Conservation (phyloP, 2,329 filamentous ascomycete genomes). For the Leptodontidium sp. region DNA sequence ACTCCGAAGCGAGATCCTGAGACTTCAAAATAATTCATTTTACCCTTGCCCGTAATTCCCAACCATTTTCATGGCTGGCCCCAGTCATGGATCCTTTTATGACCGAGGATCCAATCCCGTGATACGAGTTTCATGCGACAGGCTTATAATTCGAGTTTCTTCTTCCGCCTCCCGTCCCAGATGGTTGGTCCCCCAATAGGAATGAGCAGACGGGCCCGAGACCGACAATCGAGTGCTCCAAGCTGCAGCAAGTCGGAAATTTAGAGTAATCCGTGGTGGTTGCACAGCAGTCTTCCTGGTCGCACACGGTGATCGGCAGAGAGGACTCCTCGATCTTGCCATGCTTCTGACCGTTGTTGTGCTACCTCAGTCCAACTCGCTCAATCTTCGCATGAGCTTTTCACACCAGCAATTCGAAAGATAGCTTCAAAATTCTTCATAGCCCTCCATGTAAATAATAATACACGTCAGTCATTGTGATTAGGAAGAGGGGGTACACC, state of each 20-base stretch:
- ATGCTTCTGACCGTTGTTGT: not conserved
- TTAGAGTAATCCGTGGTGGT: not conserved
- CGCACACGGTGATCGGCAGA: not conserved
- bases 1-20: not conserved
- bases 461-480: too few relatives aligned
- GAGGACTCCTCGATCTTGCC: not conserved
- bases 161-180: not conserved
- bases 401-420: not conserved
- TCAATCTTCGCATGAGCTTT: too few relatives aligned
- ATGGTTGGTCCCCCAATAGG: not conserved
- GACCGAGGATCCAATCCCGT: not conserved
- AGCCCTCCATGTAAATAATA: too few relatives aligned
- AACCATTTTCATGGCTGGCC: not conserved
- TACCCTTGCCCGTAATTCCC: not conserved
- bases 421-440: too few relatives aligned
- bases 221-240: conserved; percentile 3
- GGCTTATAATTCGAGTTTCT: not conserved
- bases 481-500: not conserved
- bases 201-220: not conserved
- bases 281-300: not conserved
- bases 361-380: not conserved
- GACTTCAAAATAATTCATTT: not conserved
- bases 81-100: not conserved
- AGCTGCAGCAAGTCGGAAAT: not conserved
- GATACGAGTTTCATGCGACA: not conserved